These are phyloP conservation scores for Citrus trifoliata DNA, from an alignment of 345 rosid species.

Conservation along the genomic window DNA sequence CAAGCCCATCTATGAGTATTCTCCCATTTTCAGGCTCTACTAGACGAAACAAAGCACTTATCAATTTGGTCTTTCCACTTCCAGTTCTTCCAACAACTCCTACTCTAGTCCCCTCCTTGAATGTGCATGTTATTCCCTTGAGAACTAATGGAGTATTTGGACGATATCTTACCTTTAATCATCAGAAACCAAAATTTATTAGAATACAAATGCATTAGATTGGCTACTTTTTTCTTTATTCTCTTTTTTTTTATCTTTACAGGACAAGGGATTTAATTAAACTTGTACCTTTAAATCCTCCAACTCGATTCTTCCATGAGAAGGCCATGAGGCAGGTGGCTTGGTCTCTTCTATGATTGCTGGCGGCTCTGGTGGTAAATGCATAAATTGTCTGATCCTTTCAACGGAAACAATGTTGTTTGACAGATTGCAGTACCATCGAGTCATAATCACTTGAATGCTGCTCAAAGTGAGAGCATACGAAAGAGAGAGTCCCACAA, in stretches of 20 bases:
- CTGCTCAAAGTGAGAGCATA: conserved; percentile 57
- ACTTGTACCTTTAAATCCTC: conserved; percentile 17
- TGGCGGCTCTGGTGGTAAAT: conserved; percentile 26
- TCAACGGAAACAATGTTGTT: conserved; percentile 33
- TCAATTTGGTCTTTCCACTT: conserved; percentile 91
- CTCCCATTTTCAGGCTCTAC: conserved; percentile 75
- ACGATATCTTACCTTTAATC: conserved; percentile 27
- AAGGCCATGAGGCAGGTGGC: conserved; percentile 17
- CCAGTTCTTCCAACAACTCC: conserved; percentile 95
- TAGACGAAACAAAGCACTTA: conserved; percentile 79
- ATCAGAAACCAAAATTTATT: not conserved
- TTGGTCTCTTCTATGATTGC: conserved; percentile 27
- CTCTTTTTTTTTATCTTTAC: not conserved
- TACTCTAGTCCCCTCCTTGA: conserved; percentile 44
- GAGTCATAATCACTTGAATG: conserved; percentile 49
- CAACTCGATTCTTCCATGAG: conserved; percentile 26
- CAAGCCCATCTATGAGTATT: conserved; percentile 70
- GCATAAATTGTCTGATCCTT: conserved; percentile 33
- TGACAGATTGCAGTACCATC: conserved; percentile 45
- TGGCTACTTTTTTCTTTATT: not conserved
- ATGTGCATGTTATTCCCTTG: conserved; percentile 34
- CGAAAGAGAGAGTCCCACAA: conserved; percentile 77
- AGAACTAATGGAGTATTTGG: conserved; percentile 33
- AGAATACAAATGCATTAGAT: not conserved
- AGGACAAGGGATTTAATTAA: too few species aligned